Conservation (phyloP, 768 basidiomycete genomes). For the Tricholomella constricta region DNA sequence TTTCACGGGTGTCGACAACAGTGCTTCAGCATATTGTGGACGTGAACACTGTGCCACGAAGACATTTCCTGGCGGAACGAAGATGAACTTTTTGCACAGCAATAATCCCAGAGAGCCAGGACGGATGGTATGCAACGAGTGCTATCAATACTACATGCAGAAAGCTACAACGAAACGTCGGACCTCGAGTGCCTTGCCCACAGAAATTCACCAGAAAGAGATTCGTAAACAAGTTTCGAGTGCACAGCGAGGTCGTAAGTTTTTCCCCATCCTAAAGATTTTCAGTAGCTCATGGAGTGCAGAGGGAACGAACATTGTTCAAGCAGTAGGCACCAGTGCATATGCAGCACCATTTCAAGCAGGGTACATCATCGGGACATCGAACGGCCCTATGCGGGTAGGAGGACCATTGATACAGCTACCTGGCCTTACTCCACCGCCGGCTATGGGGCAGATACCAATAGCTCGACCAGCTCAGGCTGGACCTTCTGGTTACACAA, state of each 20-base stretch:
- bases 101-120: neutral
- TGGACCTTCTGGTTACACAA: neutral
- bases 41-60: neutral
- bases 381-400: neutral
- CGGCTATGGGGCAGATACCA: neutral
- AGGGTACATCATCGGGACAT: neutral
- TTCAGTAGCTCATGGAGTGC: neutral
- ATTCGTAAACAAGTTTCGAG: neutral
- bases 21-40: neutral
- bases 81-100: neutral
- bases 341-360: neutral
- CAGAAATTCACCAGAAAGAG: neutral
- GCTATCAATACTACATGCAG: neutral
- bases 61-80: neutral
- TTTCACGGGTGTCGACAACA: conserved; percentile 4
- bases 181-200: neutral
- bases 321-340: neutral
- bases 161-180: neutral
- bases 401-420: neutral
- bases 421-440: neutral
- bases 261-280: neutral
- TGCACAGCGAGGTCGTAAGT: conserved; percentile 4
- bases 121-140: too few species aligned
- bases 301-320: neutral
- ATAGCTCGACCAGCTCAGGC: neutral